Evolutionary conservation across 352 stramenopile genomes (phyloP), one percentile per base, ranked within the genome.

Genomic region (Pythium plurisporium): DNA sequence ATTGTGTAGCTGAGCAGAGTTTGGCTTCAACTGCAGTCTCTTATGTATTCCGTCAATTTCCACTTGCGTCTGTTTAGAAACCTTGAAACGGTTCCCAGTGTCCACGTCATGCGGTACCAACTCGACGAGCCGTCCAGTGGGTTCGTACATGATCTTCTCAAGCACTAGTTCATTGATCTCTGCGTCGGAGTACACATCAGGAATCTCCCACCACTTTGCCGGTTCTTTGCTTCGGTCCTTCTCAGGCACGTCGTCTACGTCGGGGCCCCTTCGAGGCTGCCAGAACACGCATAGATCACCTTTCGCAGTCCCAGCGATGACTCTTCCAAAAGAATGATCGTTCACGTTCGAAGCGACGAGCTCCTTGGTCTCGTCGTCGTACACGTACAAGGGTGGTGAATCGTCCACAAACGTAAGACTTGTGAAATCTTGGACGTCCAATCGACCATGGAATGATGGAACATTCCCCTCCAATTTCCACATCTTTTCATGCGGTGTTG

Each of bases 381-480:
- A 86, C 30, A 75, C 45, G 29, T 83, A 84, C 0, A 88, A 31
- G 23, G 76, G 76, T 11, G 76, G 72, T 2, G 76, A 86, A 55
- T 90, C 76, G 48, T 88, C 77, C n/a, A 86, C 73, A 51, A 88
- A 90, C 9, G 70, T 69, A 23, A 88, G 56, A 43, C 65, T 81
- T 15, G 71, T 85, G 30, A 90, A 90, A 45, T 90, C 77, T 67
- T 90, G 80, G 7, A 86, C 72, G 36, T 87, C 77, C 26, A 87
- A 71, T 8, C 73, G 67, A 1, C 75, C 77, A 41, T 90, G 69
- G 50, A 90, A 87, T 15, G 79, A 84, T 15, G 80, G 80, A 3
- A 86, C 74, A 45, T 87, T 88, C 7, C 80, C 80, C 47, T 90
- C 77, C 26, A 90, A 72, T 50, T 82, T 86, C 80, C 80, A 90